Conservation (phyloP, 441 rosid genomes). For the Kokia cookei region DNA sequence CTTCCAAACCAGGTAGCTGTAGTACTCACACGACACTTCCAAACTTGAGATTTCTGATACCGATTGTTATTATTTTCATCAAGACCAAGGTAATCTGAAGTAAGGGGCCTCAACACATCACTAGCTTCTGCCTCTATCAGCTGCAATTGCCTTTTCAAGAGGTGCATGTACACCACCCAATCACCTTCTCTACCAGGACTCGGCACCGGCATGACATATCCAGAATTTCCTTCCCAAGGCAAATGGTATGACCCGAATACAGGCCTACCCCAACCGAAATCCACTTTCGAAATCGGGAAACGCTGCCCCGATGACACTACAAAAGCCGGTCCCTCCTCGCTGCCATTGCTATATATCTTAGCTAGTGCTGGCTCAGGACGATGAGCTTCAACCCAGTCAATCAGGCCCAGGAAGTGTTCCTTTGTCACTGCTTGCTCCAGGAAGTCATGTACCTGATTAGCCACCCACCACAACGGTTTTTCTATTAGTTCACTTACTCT, state of each 20-base stretch:
- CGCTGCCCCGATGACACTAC: conserved; percentile 77
- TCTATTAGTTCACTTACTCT: conserved; percentile 31
- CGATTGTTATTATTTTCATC: background rate
- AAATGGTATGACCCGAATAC: conserved; percentile 70
- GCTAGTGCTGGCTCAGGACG: conserved; percentile 49
- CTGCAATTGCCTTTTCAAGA: conserved; percentile 40
- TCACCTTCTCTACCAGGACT: conserved; percentile 53
- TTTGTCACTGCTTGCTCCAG: conserved; percentile 34
- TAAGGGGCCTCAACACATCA: conserved; percentile 46
- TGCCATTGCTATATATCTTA: conserved; percentile 40
- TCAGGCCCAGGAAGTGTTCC: conserved; percentile 74
- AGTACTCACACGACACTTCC: background rate
- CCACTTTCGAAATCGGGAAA: conserved; percentile 40
- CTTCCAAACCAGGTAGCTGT: too few species aligned
- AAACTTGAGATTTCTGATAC: background rate
- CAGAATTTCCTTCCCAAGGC: conserved; percentile 75
- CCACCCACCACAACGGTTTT: conserved; percentile 54
- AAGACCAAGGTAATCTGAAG: background rate
- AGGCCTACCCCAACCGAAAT: conserved; percentile 93
- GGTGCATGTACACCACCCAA: conserved; percentile 76
- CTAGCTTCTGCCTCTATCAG: conserved; percentile 49
- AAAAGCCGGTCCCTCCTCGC: conserved; percentile 57
- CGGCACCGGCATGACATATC: conserved; percentile 89
- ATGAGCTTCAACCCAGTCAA: conserved; percentile 85
- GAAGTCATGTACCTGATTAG: conserved; percentile 52